These are phyloP conservation scores for Raddia distichophylla DNA, from an alignment of 176 grass and related monocot genomes.

Conservation along the genomic window DNA sequence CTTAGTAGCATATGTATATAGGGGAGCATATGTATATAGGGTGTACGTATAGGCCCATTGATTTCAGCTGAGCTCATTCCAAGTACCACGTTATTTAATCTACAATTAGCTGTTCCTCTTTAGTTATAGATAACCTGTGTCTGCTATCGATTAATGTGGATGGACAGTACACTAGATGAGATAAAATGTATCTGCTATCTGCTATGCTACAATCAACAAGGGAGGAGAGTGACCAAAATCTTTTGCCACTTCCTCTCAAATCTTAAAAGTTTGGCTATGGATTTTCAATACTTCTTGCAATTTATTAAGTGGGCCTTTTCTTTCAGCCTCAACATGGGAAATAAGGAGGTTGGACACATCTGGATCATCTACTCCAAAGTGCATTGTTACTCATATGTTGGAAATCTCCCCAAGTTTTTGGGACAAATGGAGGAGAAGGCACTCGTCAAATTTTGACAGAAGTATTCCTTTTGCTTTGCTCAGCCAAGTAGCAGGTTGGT, in stretches of 20 bases:
- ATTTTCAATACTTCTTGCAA: constrained; percentile 12
- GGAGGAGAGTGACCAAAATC: background rate
- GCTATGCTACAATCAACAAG: background rate
- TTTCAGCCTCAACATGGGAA: constrained; percentile 94
- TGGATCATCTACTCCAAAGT: constrained; percentile 58
- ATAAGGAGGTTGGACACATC: constrained; percentile 64
- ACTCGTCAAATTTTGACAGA: constrained; percentile 72
- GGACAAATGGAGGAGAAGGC: constrained; percentile 77
- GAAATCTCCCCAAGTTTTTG: constrained; percentile 69
- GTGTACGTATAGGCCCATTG: too few relatives aligned
- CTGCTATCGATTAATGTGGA: too few relatives aligned
- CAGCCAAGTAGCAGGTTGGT: constrained; percentile 93
- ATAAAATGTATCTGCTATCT: constrained; percentile 11
- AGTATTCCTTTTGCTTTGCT: constrained; percentile 84
- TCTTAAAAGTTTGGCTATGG: background rate
- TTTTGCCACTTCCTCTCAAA: background rate
- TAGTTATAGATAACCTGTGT: too few relatives aligned
- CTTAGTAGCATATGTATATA: too few relatives aligned
- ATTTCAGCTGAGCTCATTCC: too few relatives aligned
- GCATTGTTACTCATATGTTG: constrained; percentile 82
- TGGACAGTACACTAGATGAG: background rate
- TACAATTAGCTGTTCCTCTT: too few relatives aligned
- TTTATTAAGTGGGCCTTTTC: constrained; percentile 28
- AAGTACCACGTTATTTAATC: too few relatives aligned
- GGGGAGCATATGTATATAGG: too few relatives aligned